Percentiles rank a stretch among this genome's conserved stretches.
Evolutionary conservation across 192 early-diverging fungal genomes (phyloP).

Genomic region (Podila verticillata): DNA sequence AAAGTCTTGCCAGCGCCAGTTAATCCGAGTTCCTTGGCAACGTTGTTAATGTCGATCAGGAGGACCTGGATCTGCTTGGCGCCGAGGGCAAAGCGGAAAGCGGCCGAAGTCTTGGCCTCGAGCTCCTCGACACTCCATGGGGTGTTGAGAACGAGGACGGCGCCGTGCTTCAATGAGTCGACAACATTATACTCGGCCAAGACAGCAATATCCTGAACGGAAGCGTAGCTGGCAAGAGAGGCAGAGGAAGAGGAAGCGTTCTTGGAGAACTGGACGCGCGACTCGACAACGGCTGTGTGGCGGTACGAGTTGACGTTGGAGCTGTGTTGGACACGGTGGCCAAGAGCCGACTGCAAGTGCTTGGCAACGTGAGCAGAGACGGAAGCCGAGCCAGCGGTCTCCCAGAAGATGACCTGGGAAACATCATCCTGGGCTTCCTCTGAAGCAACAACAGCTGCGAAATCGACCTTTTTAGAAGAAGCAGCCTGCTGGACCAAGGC

Average conservation of each 20-base stretch:
- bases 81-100: constrained; percentile 65
- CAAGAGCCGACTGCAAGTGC: constrained; percentile 58
- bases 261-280: constrained; percentile 67
- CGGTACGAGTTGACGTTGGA: constrained; percentile 64
- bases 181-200: constrained; percentile 70
- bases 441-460: constrained; percentile 28
- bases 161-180: constrained; percentile 56
- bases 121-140: constrained; percentile 75
- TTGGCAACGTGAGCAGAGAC: constrained; percentile 63
- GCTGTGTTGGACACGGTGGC: constrained; percentile 44
- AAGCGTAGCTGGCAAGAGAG: constrained; percentile 66
- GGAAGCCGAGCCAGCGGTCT: constrained; percentile 50
- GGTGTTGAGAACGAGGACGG: constrained; percentile 72
- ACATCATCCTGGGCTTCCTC: constrained; percentile 47
- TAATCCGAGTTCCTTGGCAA: constrained; percentile 67
- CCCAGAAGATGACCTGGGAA: constrained; percentile 67
- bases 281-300: constrained; percentile 66
- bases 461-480: constrained; percentile 28
- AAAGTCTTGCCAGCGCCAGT: constrained; percentile 64
- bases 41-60: constrained; percentile 69
- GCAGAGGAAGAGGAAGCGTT: constrained; percentile 17
- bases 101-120: constrained; percentile 70
- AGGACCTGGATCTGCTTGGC: constrained; percentile 64
- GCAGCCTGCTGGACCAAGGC: constrained; percentile 51
- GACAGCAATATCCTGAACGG: constrained; percentile 69